phyloP scores from a whole-genome alignment of 2,329 filamentous ascomycete species.

The Orbilia ellipsospora region DNA sequence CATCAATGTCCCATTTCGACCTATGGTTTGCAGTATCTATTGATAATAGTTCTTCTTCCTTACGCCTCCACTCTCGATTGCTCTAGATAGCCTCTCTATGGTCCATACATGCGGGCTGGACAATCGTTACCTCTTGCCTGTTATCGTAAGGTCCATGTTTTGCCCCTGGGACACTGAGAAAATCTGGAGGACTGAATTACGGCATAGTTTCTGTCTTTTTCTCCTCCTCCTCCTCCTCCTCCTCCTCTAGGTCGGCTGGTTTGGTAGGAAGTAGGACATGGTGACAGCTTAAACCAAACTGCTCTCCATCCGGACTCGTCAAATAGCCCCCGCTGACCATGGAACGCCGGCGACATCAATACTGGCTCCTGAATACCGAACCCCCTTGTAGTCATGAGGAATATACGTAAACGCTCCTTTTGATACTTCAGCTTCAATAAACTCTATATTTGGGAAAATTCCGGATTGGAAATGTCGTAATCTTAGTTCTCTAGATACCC shows the following conservation, averaged over 20 bases:
- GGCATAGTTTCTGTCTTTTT: neutral
- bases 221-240: neutral
- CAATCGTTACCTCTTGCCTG: neutral
- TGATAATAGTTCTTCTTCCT: too few species aligned
- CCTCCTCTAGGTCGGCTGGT: neutral
- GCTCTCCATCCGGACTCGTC: neutral
- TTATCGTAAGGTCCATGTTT: conserved; percentile 9
- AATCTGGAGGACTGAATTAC: conserved; percentile 11
- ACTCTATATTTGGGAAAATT: conserved; percentile 14
- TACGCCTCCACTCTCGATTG: conserved; percentile 1
- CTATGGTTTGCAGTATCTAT: too few species aligned
- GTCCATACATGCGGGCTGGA: conserved; percentile 16
- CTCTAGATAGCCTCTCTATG: conserved; percentile 2
- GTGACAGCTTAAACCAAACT: conserved; percentile 15
- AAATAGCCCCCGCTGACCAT: conserved; percentile 9
- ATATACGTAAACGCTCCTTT: neutral
- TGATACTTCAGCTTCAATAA: conserved; percentile 12
- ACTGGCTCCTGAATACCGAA: neutral
- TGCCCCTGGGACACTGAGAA: conserved; percentile 1
- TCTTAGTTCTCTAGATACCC: neutral
- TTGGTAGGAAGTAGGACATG: conserved; percentile 20
- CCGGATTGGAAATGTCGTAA: neutral
- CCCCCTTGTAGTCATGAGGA: neutral
- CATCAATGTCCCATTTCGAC: too few species aligned
- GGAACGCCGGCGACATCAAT: conserved; percentile 5